Evolutionary conservation across 176 grass and related monocot species (phyloP), one percentile per base, ranked within the genome.

Genomic region (Bonia amplexicaulis): DNA sequence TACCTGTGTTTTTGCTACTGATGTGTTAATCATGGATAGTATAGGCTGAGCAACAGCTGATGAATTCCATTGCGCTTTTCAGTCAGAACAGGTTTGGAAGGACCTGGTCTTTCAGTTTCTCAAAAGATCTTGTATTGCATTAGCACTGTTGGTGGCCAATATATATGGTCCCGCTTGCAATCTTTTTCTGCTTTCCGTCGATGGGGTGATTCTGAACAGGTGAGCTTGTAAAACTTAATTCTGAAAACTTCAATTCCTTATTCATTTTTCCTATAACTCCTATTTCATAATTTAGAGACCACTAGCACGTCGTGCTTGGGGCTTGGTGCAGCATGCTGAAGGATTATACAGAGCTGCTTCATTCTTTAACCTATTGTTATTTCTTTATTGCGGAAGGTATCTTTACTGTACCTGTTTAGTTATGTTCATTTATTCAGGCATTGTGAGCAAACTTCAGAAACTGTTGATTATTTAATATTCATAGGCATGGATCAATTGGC

Each of bases 191-290:
- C 93, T 77, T 98, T 98, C 55, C 91, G 91, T 37, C 79, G 96
- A 71, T 98, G 93, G 96, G 96, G 96, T 53, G 93, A 95, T 92
- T 98, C 89, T 86, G 96, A 98, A 81, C 96, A 95, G 91, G 96
- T 95, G 62, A 84, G 35, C 2, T 66, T 74, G 52, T 19, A 33
- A 19, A 51, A 41, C 54, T 60, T 73, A 63, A 76, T 59, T 81
- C 67, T 65, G 27, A 39, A 85, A 85, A 29, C 40, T 79, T 92
- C 48, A 63, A 80, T 61, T 79, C 33, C 7, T n/a, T 40, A 45
- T 85, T 47, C 12, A 58, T 23, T 47, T 7, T 69, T 51, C 22
- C 74, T 62, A n/a, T 53, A 82, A 54, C 23, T 73, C 84, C 1
- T 83, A 23, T 80, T 80, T 61, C 47, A 47, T 85, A 58, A 31